A percentile compares a stretch with the other conserved stretches of the same genome.
phyloP scores from a whole-genome alignment of 257 asterid species.

The Pogostemon cablin region DNA sequence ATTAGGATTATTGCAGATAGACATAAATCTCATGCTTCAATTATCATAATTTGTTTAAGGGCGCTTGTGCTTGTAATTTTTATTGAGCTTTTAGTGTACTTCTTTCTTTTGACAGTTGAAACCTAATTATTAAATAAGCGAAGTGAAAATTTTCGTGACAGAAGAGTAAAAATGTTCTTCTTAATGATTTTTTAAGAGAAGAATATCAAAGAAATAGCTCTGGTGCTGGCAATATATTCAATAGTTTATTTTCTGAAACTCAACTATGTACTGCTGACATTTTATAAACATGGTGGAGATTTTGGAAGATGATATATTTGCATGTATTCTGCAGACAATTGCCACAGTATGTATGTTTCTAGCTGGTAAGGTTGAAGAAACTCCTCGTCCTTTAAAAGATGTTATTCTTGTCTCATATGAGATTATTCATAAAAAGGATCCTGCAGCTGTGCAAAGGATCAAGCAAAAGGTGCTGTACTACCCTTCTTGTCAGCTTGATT shows the following conservation, averaged over 20 bases:
- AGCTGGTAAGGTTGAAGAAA: slow-evolving; percentile 99
- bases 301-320: slow-evolving; percentile 31
- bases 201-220: slow-evolving; percentile 16
- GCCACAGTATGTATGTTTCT: slow-evolving; percentile 99
- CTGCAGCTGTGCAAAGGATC: slow-evolving; percentile 74
- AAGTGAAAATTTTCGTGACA: not conserved
- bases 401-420: slow-evolving; percentile 91
- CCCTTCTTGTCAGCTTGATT: slow-evolving; percentile 14
- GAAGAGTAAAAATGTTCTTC: not conserved
- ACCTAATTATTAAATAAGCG: not conserved
- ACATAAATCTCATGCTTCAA: slow-evolving; percentile 6
- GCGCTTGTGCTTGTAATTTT: not conserved
- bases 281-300: slow-evolving; percentile 17
- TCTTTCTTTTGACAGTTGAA: not conserved
- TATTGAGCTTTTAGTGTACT: slow-evolving; percentile 5
- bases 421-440: slow-evolving; percentile 71
- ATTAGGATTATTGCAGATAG: not conserved
- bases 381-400: slow-evolving; percentile 95
- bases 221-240: not conserved
- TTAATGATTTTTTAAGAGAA: not conserved
- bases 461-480: slow-evolving; percentile 72
- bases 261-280: not conserved
- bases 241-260: slow-evolving; percentile 4
- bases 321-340: slow-evolving; percentile 56
- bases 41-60: not conserved